Percentiles rank a stretch among this genome's conserved stretches.
Conservation (phyloP, 805 yeast genomes). For the Candida adriatica region DNA sequence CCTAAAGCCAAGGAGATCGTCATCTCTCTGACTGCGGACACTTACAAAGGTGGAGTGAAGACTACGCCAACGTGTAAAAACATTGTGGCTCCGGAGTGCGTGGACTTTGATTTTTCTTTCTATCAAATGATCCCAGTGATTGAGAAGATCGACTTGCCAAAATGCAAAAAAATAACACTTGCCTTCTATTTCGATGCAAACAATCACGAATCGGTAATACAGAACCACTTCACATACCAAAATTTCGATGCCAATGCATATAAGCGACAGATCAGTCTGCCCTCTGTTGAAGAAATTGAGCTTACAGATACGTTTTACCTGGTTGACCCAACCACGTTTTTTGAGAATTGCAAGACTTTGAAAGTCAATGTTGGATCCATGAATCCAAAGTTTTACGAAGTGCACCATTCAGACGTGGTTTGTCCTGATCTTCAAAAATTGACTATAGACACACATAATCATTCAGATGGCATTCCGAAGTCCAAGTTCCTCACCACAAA, state of each 20-base stretch:
- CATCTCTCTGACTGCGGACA: slow-evolving; percentile 1
- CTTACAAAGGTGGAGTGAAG: not conserved
- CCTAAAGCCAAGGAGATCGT: slow-evolving; percentile 1
- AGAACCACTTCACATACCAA: not conserved
- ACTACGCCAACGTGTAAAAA: not conserved
- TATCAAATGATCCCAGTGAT: slow-evolving; percentile 1
- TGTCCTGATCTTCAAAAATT: too few relatives aligned
- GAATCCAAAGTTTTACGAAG: too few relatives aligned
- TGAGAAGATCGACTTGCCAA: not conserved
- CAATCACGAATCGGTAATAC: not conserved
- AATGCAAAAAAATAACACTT: slow-evolving; percentile 1
- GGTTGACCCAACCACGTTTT: too few relatives aligned
- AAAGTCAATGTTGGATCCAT: too few relatives aligned
- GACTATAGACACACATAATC: too few relatives aligned
- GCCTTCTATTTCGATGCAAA: not conserved
- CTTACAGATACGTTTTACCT: not conserved
- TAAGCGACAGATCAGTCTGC: not conserved
- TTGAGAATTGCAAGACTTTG: too few relatives aligned
- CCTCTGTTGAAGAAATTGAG: not conserved
- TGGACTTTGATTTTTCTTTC: not conserved
- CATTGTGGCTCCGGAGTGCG: slow-evolving; percentile 1
- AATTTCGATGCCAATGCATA: not conserved
- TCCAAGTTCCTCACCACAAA: too few relatives aligned
- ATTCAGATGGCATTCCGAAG: too few relatives aligned
- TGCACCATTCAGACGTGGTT: too few relatives aligned